Evolutionary conservation across 768 basidiomycete species (phyloP).

Genomic region (Lepiota venenata): DNA sequence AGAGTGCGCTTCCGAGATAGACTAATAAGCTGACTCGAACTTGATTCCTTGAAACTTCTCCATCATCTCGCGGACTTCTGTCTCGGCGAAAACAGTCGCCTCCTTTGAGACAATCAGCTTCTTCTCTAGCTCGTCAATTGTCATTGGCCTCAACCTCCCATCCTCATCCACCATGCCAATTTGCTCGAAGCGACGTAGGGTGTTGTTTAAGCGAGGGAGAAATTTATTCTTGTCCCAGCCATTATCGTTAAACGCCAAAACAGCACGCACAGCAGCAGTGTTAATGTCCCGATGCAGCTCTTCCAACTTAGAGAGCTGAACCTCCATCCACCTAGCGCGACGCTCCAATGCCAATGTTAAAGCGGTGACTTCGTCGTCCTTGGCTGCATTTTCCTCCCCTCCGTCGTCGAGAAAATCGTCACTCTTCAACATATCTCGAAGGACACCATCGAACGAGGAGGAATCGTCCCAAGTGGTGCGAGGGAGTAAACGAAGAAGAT

Average conservation of each 20-base stretch:
- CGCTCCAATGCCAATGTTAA: constrained; percentile 81
- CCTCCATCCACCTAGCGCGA: constrained; percentile 93
- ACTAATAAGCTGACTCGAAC: constrained; percentile 5
- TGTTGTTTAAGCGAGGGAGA: constrained; percentile 67
- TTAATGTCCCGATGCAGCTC: constrained; percentile 90
- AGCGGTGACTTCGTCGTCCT: constrained; percentile 83
- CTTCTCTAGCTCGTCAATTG: constrained; percentile 70
- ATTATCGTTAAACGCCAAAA: constrained; percentile 79
- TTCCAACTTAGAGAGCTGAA: constrained; percentile 84
- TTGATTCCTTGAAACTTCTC: constrained; percentile 55
- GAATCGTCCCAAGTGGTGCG: constrained; percentile 90
- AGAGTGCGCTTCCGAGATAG: not conserved
- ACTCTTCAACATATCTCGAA: constrained; percentile 85
- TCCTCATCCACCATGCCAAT: constrained; percentile 55
- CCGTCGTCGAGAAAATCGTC: constrained; percentile 83
- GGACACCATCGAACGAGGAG: constrained; percentile 82
- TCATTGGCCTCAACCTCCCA: constrained; percentile 50
- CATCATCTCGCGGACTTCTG: constrained; percentile 74
- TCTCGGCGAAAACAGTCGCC: constrained; percentile 68
- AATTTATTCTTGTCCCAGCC: constrained; percentile 76
- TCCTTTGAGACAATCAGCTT: constrained; percentile 69
- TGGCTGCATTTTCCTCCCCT: constrained; percentile 57
- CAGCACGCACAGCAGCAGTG: constrained; percentile 78
- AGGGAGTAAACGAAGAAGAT: constrained; percentile 78
- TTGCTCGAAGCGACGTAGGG: constrained; percentile 63